These are phyloP conservation scores for Trichophyton schoenleinii DNA, from an alignment of 2,329 filamentous ascomycete genomes.

Conservation along the genomic window DNA sequence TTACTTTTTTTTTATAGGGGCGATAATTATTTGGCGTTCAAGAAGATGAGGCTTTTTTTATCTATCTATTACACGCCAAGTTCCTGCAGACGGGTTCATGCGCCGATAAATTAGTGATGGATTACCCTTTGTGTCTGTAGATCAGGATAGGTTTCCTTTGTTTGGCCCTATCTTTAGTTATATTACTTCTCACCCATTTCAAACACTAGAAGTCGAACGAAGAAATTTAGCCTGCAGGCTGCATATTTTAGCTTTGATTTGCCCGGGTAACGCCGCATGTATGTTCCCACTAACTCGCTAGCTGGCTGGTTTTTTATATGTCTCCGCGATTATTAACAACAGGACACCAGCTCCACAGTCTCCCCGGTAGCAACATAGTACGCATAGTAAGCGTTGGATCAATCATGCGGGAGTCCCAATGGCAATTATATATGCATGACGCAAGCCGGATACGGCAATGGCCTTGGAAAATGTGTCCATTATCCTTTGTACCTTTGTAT, in stretches of 20 bases:
- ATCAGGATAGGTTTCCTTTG: background rate
- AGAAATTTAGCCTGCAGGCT: background rate
- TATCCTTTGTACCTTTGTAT: background rate
- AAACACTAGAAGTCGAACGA: background rate
- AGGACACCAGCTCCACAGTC: background rate
- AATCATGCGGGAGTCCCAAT: background rate
- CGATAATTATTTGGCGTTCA: background rate
- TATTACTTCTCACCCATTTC: background rate
- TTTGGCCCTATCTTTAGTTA: background rate
- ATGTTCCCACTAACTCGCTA: background rate
- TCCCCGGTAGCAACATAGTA: background rate
- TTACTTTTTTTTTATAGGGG: background rate
- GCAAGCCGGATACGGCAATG: background rate
- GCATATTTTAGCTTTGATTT: background rate
- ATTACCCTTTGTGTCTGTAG: background rate
- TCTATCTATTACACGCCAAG: background rate
- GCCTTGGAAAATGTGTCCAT: background rate
- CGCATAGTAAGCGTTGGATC: background rate
- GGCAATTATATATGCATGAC: background rate
- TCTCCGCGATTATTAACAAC: background rate
- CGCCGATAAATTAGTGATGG: background rate
- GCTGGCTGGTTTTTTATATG: background rate
- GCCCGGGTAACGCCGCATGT: background rate
- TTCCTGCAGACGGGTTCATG: background rate
- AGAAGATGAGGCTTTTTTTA: background rate